These are phyloP conservation scores for Lyophyllum semitale DNA, from an alignment of 768 basidiomycete species.

Conservation along the genomic window DNA sequence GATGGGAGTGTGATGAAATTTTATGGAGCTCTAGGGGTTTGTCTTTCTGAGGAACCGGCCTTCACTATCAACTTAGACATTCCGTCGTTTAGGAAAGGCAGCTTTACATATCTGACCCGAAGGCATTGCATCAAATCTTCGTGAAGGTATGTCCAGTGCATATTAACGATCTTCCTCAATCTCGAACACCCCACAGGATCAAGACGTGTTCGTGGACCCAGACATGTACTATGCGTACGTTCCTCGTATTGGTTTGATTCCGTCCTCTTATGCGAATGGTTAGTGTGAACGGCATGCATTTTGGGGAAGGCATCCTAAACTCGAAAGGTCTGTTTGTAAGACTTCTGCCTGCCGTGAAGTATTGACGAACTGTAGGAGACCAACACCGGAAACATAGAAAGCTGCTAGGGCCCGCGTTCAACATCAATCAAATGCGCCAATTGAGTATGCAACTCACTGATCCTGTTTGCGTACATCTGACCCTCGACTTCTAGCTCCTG, in stretches of 20 bases:
- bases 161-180: too few species aligned
- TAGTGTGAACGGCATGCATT: background rate
- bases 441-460: background rate
- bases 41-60: background rate
- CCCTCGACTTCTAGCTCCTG: constrained; percentile 6
- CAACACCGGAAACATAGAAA: constrained; percentile 14
- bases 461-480: background rate
- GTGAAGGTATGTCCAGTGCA: too few species aligned
- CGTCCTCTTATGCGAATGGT: constrained; percentile 13
- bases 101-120: constrained; percentile 37
- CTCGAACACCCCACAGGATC: constrained; percentile 3
- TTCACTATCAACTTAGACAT: background rate
- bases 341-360: background rate
- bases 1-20: background rate
- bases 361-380: too few species aligned
- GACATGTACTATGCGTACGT: background rate
- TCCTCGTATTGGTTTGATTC: background rate
- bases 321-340: background rate
- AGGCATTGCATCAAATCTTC: constrained; percentile 37
- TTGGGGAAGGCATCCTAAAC: constrained; percentile 3
- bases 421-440: constrained; percentile 6
- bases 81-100: constrained; percentile 13
- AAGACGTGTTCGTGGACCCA: constrained; percentile 5
- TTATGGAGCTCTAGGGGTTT: background rate
- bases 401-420: constrained; percentile 13